Percentiles rank a stretch among this genome's conserved stretches.
Evolutionary conservation across 1,284 basidiomycete genomes (phyloP).

Genomic region (Ceraceosorus guamensis): DNA sequence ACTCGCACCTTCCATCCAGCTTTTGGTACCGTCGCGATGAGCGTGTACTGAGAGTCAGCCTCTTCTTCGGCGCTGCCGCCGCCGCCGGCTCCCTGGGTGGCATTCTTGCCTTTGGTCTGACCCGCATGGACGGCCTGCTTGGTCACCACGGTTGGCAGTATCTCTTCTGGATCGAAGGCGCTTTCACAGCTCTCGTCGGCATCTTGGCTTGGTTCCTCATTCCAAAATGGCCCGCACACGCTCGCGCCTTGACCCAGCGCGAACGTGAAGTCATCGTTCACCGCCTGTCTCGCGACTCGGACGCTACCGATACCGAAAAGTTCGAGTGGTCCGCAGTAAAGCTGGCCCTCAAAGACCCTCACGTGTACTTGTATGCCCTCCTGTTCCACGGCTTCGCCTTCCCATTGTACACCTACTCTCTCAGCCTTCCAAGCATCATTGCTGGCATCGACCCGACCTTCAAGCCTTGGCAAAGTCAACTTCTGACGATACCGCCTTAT

Average conservation of each 20-base stretch:
- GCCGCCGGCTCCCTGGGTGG: constrained; percentile 35
- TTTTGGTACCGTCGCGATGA: constrained; percentile 57
- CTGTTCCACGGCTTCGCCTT: constrained; percentile 62
- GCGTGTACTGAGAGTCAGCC: constrained; percentile 57
- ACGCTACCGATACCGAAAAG: constrained; percentile 52
- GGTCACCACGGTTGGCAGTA: constrained; percentile 50
- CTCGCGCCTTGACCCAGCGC: constrained; percentile 54
- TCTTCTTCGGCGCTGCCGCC: constrained; percentile 16
- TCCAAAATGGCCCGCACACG: constrained; percentile 58
- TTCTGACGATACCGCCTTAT: constrained; percentile 61
- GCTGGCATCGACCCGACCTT: constrained; percentile 54
- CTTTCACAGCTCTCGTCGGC: constrained; percentile 55
- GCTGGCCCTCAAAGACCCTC: constrained; percentile 56
- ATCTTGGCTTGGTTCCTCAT: constrained; percentile 57
- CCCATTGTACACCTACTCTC: constrained; percentile 31
- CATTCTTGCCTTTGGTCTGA: constrained; percentile 56
- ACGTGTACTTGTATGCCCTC: constrained; percentile 61
- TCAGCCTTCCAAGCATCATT: constrained; percentile 55
- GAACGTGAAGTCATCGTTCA: constrained; percentile 55
- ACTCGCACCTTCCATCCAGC: too few species aligned
- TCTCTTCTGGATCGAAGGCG: constrained; percentile 62
- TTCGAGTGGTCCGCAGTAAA: constrained; percentile 47
- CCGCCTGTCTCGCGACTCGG: constrained; percentile 56
- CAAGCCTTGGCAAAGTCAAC: constrained; percentile 58
- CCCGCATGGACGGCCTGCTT: constrained; percentile 59